Percentiles rank a stretch among this genome's conserved stretches.
phyloP scores from a whole-genome alignment of 345 rosid species.

The Linum tenue region DNA sequence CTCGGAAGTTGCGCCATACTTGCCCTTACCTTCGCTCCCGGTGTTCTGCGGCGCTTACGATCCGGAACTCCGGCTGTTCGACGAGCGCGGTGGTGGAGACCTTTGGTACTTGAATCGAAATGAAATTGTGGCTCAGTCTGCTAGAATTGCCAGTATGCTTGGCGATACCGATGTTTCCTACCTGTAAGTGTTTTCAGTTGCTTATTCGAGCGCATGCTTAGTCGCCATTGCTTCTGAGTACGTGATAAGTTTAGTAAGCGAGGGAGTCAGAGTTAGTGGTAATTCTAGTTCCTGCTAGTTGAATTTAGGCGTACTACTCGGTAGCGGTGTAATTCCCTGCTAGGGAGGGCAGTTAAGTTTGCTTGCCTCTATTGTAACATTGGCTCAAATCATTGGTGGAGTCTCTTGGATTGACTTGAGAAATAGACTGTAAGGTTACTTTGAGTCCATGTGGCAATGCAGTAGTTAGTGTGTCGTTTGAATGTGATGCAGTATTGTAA shows the following conservation, averaged over 20 bases:
- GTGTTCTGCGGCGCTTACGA: conserved; percentile 74
- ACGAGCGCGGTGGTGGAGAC: conserved; percentile 30
- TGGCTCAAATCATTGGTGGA: neutral
- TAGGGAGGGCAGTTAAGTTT: neutral
- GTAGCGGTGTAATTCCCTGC: neutral
- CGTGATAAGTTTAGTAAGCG: conserved; percentile 5
- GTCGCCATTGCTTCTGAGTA: conserved; percentile 1
- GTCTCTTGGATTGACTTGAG: neutral
- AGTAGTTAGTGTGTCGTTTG: too few species aligned
- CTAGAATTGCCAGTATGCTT: conserved; percentile 72
- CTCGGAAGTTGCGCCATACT: conserved; percentile 83
- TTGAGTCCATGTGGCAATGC: too few species aligned
- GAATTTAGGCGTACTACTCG: neutral
- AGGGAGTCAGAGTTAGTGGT: neutral
- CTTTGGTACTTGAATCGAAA: conserved; percentile 46
- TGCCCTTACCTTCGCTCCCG: conserved; percentile 87
- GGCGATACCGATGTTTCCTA: conserved; percentile 71
- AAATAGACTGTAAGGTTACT: too few species aligned
- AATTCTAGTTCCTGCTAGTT: conserved; percentile 19
- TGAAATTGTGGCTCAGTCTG: conserved; percentile 61
- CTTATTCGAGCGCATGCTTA: neutral
- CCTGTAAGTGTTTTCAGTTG: conserved; percentile 44
- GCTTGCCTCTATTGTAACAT: neutral
- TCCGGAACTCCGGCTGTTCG: conserved; percentile 57
- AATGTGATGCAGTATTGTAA: too few species aligned